phyloP scores from a whole-genome alignment of 2,329 filamentous ascomycete genomes.

The Botryotinia narcissicola region DNA sequence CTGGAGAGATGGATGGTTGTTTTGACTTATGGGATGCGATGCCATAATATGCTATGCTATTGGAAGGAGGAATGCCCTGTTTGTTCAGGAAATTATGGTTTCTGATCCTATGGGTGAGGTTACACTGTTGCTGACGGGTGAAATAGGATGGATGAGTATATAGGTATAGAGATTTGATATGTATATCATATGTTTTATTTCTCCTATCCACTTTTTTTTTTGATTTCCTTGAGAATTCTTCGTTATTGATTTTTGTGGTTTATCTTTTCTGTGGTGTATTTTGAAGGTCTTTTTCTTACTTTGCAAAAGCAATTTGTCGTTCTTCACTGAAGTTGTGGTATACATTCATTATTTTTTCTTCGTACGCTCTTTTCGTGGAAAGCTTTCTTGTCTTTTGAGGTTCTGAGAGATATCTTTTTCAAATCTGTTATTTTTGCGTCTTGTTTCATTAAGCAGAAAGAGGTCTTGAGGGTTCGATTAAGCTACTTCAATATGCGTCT shows the following conservation, averaged over 20 bases:
- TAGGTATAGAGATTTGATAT: neutral
- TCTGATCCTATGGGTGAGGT: neutral
- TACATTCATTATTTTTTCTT: neutral
- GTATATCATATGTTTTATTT: neutral
- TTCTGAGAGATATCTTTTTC: neutral
- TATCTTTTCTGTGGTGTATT: neutral
- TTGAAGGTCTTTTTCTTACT: neutral
- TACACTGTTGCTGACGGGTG: neutral
- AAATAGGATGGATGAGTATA: neutral
- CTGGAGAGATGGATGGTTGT: neutral
- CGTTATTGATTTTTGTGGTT: neutral
- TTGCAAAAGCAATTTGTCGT: neutral
- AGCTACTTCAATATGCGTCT: neutral
- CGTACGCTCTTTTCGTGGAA: neutral
- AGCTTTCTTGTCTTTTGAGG: neutral
- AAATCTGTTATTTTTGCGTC: too few relatives aligned
- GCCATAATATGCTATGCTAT: neutral
- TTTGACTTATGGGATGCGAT: neutral
- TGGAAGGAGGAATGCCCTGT: neutral
- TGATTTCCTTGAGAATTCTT: neutral
- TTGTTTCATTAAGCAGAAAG: neutral
- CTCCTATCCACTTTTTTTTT: neutral
- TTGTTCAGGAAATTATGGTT: neutral
- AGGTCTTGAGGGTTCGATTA: neutral
- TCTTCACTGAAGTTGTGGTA: neutral